Evolutionary conservation across 768 basidiomycete genomes (phyloP).

Genomic region (Suillus brevipes): DNA sequence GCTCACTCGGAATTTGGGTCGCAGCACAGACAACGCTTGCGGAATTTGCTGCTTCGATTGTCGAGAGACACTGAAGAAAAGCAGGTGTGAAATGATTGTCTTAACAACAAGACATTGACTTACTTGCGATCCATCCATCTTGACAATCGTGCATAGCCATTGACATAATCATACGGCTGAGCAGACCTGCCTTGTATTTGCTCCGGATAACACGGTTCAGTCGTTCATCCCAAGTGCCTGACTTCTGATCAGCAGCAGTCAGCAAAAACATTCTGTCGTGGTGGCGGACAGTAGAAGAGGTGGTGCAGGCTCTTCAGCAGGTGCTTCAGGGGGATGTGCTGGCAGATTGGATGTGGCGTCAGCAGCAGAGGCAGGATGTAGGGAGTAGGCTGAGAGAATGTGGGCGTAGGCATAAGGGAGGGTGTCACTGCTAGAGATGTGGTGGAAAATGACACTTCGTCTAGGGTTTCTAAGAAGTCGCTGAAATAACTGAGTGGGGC

Average conservation of each 20-base stretch:
- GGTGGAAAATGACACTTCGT: slow-evolving; percentile 79
- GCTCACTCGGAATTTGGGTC: slow-evolving; percentile 83
- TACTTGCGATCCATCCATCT: slow-evolving; percentile 61
- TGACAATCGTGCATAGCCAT: no score
- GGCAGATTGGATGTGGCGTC: slow-evolving; percentile 23
- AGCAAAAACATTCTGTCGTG: slow-evolving; percentile 83
- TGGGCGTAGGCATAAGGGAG: slow-evolving; percentile 46
- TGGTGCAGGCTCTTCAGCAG: slow-evolving; percentile 44
- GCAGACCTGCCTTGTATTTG: slow-evolving; percentile 93
- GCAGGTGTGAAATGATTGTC: neutral
- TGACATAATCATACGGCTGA: slow-evolving; percentile 93
- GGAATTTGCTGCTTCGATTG: slow-evolving; percentile 91
- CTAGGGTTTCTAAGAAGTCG: slow-evolving; percentile 43
- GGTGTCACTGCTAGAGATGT: slow-evolving; percentile 54
- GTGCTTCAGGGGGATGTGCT: slow-evolving; percentile 23
- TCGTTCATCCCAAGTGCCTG: slow-evolving; percentile 87
- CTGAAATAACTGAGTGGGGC: neutral
- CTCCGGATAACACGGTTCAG: slow-evolving; percentile 89
- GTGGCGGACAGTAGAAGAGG: slow-evolving; percentile 68
- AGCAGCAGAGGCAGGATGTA: slow-evolving; percentile 20
- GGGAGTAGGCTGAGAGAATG: slow-evolving; percentile 21
- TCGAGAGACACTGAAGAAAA: slow-evolving; percentile 71
- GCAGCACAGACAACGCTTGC: slow-evolving; percentile 80
- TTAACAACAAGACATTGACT: slow-evolving; percentile 19
- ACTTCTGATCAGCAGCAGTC: slow-evolving; percentile 92